A percentile compares a stretch with the other conserved stretches of the same genome.
phyloP scores from a whole-genome alignment of 2,329 filamentous ascomycete species.

The Fusarium mundagurra region DNA sequence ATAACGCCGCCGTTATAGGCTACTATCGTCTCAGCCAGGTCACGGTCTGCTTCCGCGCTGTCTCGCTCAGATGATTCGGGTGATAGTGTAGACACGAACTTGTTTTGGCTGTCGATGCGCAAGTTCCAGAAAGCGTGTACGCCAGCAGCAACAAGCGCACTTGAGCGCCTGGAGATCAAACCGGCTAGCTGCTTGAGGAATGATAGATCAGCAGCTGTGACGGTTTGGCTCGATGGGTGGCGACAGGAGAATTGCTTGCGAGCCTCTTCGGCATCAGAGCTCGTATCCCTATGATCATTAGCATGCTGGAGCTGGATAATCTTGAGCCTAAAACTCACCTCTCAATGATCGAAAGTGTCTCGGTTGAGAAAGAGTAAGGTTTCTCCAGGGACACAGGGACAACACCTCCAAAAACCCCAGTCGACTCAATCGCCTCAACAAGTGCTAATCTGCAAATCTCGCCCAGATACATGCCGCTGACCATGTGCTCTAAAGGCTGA shows the following conservation, averaged over 20 bases:
- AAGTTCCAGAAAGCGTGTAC: constrained; percentile 69
- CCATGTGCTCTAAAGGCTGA: constrained; percentile 70
- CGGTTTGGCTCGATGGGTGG: constrained; percentile 57
- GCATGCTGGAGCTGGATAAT: not conserved
- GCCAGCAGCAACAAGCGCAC: constrained; percentile 67
- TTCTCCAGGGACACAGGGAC: constrained; percentile 62
- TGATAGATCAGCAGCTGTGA: constrained; percentile 59
- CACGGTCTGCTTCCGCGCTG: constrained; percentile 62
- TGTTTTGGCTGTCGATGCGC: constrained; percentile 58
- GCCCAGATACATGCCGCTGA: constrained; percentile 73
- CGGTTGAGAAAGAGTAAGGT: constrained; percentile 68
- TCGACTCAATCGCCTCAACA: constrained; percentile 65
- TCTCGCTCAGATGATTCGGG: constrained; percentile 48
- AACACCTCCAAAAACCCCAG: constrained; percentile 65
- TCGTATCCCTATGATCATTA: constrained; percentile 55
- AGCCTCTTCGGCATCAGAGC: constrained; percentile 55
- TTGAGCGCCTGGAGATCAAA: constrained; percentile 66
- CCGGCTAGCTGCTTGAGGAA: constrained; percentile 63
- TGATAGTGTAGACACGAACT: constrained; percentile 46
- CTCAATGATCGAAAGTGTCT: constrained; percentile 67
- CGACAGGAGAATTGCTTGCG: constrained; percentile 59
- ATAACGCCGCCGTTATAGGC: constrained; percentile 84
- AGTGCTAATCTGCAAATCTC: constrained; percentile 69
- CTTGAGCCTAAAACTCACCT: constrained; percentile 54
- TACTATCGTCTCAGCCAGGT: constrained; percentile 64